Base-by-base conservation (phyloP, 495 filamentous ascomycete genomes). In the Aspergillus ostianus region DNA sequence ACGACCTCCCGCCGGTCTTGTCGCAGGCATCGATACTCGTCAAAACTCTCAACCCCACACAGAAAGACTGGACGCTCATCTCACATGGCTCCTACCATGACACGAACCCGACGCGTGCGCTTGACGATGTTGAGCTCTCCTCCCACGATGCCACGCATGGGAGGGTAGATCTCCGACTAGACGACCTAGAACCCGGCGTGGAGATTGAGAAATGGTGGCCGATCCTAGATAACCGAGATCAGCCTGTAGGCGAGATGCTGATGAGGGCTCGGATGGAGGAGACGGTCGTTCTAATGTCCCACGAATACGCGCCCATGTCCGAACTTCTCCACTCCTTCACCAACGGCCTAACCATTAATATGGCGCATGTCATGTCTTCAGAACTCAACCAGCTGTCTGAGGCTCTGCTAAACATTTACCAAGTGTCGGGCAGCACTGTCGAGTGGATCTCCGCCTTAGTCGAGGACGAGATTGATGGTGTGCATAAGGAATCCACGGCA, bases 401-500 rank as follows among this genome's bases (percentile, higher is more conserved):
- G 66, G 86, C 89, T 36, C 84, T 99, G 49, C 79, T 98, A 63
- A 91, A 97, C 66, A 95, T 99, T 55, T 99, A 90, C 67, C 94
- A 99, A 69, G 95, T 97, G 13, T 92, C 91, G n/a, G 92, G 91
- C 4, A 85, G 85, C 53, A 88, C 90, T 13, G 85, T 82, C 44
- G 91, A 97, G 53, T 99, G 94, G 94, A 82, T 99, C 27, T 94
- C 91, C 75, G 85, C 89, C 3, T 79, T 99, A 53, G 90, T 96
- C 12, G 95, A 99, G 68, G 92, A 97, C 64, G 94, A 99, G 71
- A 98, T 99, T 56, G 94, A 98, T 67, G 93, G 91, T 8, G 84
- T 93, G 10, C 85, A 90, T 59, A 96, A 87, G 69, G 92, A 97
- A 64, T 75, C 76, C 17, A 77, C 75, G 0, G 79, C 87, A 53